phyloP scores from a whole-genome alignment of 2,329 filamentous ascomycete genomes.

The Clathrospora elynae region DNA sequence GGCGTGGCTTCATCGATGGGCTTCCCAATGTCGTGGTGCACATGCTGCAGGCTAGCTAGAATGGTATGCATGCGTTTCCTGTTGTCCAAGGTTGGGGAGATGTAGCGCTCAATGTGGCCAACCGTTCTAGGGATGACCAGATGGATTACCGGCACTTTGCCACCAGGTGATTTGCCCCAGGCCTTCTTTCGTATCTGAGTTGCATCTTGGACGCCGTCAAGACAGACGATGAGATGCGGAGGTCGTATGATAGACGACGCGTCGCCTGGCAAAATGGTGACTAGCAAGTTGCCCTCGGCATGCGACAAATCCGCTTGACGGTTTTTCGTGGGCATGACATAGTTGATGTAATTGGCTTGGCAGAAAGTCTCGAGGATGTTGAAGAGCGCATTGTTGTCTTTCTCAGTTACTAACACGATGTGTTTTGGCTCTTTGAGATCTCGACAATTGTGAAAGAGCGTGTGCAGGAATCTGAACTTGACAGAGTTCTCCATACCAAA shows the following conservation, averaged over 20 bases:
- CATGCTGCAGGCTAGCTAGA: conserved; percentile 44
- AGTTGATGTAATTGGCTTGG: conserved; percentile 30
- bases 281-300: conserved; percentile 24
- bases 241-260: conserved; percentile 26
- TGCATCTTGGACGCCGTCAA: conserved; percentile 45
- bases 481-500: conserved; percentile 39
- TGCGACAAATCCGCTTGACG: conserved; percentile 12
- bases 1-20: conserved; percentile 38
- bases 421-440: conserved; percentile 27
- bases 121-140: conserved; percentile 50
- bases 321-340: conserved; percentile 30
- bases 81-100: conserved; percentile 28
- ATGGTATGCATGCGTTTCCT: conserved; percentile 43
- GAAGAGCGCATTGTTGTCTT: conserved; percentile 30
- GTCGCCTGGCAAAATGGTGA: conserved; percentile 45
- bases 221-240: conserved; percentile 50
- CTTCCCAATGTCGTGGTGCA: conserved; percentile 39
- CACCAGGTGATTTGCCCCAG: conserved; percentile 30
- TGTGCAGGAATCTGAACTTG: conserved; percentile 43
- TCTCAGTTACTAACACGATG: conserved; percentile 35
- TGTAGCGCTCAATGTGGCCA: conserved; percentile 52
- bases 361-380: conserved; percentile 36
- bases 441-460: conserved; percentile 29
- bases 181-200: conserved; percentile 30
- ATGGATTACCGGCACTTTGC: conserved; percentile 41